Percentiles rank a stretch among this genome's conserved stretches.
Evolutionary conservation across 257 asterid species (phyloP).

Genomic region (Ophiorrhiza pumila): DNA sequence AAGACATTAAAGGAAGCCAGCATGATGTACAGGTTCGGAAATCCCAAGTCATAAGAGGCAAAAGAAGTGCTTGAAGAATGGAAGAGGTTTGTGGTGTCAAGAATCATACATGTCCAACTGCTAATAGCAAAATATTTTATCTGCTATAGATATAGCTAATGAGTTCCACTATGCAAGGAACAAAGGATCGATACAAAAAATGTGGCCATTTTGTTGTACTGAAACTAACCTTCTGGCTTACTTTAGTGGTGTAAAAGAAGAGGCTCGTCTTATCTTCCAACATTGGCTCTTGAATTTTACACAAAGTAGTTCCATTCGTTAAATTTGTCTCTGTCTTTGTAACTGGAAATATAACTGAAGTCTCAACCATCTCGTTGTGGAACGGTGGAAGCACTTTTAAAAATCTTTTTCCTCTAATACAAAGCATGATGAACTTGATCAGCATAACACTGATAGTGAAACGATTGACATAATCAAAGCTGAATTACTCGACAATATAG

Average conservation of each 20-base stretch:
- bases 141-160: neutral
- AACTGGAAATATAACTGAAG: too few species aligned
- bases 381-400: too few species aligned
- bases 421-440: too few species aligned
- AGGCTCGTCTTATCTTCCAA: neutral
- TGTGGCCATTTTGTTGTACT: neutral
- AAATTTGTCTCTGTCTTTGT: too few species aligned
- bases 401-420: too few species aligned
- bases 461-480: too few species aligned
- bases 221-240: neutral
- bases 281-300: neutral
- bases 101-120: neutral
- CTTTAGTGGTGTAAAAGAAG: neutral
- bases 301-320: neutral
- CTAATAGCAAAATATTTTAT: neutral
- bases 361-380: too few species aligned
- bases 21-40: conserved; percentile 34
- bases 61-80: neutral
- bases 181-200: neutral
- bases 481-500: too few species aligned
- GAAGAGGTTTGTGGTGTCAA: neutral
- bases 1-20: conserved; percentile 22
- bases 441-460: too few species aligned
- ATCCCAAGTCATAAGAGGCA: neutral
- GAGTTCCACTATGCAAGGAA: neutral